phyloP scores from a whole-genome alignment of 345 rosid genomes.

The Lepidium aucheri region DNA sequence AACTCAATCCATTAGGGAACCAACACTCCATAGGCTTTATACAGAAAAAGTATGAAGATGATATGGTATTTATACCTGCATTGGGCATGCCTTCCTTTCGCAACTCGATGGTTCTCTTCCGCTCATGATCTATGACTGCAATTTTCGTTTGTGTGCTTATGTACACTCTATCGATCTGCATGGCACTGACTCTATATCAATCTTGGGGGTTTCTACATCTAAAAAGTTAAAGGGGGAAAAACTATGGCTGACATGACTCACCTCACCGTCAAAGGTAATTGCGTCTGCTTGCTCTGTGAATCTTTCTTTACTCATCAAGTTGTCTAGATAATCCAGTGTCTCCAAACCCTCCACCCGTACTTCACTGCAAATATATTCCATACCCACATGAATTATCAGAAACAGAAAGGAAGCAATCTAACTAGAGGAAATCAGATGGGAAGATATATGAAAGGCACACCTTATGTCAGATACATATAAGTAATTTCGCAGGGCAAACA shows the following conservation, averaged over 20 bases:
- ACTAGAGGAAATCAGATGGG: neutral
- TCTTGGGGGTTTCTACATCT: neutral
- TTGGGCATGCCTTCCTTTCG: conserved; percentile 84
- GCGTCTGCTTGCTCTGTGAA: conserved; percentile 98
- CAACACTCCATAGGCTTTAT: neutral
- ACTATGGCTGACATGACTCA: conserved; percentile 18
- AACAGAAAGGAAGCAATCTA: neutral
- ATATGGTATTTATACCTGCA: conserved; percentile 41
- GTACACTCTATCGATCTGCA: conserved; percentile 75
- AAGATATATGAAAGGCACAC: conserved; percentile 28
- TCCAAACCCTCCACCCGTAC: conserved; percentile 97
- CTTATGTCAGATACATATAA: conserved; percentile 89
- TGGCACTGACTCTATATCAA: neutral
- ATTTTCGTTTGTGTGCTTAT: conserved; percentile 86
- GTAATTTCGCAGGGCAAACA: conserved; percentile 64
- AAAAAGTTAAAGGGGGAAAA: neutral
- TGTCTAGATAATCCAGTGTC: conserved; percentile 91
- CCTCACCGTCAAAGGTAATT: conserved; percentile 91
- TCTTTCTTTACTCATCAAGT: conserved; percentile 55
- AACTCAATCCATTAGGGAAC: neutral
- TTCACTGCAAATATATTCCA: conserved; percentile 57
- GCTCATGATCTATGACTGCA: conserved; percentile 92
- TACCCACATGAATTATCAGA: conserved; percentile 6
- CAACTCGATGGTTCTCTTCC: conserved; percentile 83
- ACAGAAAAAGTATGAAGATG: neutral